Evolutionary conservation across 2,329 filamentous ascomycete genomes (phyloP), one percentile per base, ranked within the genome.

Genomic region (Alternaria sp.): DNA sequence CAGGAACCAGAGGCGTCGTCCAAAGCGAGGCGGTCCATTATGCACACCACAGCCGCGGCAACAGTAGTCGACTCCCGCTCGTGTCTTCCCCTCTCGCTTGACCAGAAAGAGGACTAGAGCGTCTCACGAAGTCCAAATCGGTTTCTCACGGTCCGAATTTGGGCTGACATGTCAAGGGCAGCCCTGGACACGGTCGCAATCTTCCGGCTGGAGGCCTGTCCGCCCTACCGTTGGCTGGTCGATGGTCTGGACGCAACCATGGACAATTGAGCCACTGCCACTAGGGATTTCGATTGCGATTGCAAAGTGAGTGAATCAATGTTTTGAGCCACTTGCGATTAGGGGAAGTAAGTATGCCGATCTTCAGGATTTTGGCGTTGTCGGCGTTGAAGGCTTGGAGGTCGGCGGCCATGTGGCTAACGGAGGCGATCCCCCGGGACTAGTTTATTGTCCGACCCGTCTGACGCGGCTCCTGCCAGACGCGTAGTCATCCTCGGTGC

Each of bases 131-230:
- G 46, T 50, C 58, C 28, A 41, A 51, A 62, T 45, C 18, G 43
- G 47, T n/a, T 58, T 12, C 12, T 26, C 9, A 43, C 55, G 60
- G 60, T 43, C 60, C 60, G 60, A 62, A 59, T 62, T 53, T 33
- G 49, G 55, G 60, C 49, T 59, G 49, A 55, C 56, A 59, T 53
- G 14, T 54, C 23, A 28, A 62, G 23, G 37, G 14, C 28, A n/a
- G 15, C 28, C 45, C 47, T 59, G 18, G 23, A 47, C 60, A 59
- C 41, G 57, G 55, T 55, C 56, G 50, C 47, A 18, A 44, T 44
- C 4, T 28, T 23, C 43, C 41, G 47, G 30, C n/a, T 28, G 21
- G 15, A 20, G 10, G 55, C 33, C 47, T 37, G 18, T 15, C 15
- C 28, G 21, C 26, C 49, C 28, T 11, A 14, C 0, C 12, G 49